phyloP scores from a whole-genome alignment of 169 alveolate genomes.

The Babesia caballi region DNA sequence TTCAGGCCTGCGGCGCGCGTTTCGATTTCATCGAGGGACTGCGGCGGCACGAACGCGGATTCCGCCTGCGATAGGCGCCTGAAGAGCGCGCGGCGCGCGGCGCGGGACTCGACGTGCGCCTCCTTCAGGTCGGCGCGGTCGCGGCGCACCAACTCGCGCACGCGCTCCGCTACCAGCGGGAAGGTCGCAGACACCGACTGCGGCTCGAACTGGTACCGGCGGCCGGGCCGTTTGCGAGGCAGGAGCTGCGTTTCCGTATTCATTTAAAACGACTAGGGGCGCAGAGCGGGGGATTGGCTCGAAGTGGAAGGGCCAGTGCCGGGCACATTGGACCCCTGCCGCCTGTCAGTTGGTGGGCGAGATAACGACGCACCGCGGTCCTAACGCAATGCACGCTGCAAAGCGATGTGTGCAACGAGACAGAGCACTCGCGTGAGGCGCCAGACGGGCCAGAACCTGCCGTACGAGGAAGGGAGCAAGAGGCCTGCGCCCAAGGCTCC shows the following conservation, averaged over 20 bases:
- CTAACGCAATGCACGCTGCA: not conserved
- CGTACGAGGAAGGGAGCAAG: not conserved
- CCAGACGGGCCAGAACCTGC: not conserved
- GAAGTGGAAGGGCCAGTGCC: no score
- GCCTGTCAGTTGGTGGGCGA: not conserved
- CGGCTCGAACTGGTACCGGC: slow-evolving; percentile 62
- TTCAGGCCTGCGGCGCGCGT: slow-evolving; percentile 34
- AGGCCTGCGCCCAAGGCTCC: not conserved
- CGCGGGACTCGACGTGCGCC: not conserved
- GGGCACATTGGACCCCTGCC: no score
- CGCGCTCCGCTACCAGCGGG: slow-evolving; percentile 42
- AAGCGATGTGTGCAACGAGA: not conserved
- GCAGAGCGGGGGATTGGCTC: no score
- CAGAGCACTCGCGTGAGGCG: not conserved
- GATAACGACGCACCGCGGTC: not conserved
- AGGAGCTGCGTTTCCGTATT: not conserved
- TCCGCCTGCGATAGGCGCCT: not conserved
- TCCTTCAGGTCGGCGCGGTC: slow-evolving; percentile 1
- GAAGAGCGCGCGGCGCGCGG: slow-evolving; percentile 35
- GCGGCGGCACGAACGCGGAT: slow-evolving; percentile 35
- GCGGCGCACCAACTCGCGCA: slow-evolving; percentile 5
- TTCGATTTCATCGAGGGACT: slow-evolving; percentile 38
- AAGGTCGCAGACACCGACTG: slow-evolving; percentile 24
- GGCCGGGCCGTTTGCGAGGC: slow-evolving; percentile 23
- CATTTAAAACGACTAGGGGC: no score